Evolutionary conservation across 139 green algal species (phyloP).

Genomic region (Chlamydomonas schloesseri): DNA sequence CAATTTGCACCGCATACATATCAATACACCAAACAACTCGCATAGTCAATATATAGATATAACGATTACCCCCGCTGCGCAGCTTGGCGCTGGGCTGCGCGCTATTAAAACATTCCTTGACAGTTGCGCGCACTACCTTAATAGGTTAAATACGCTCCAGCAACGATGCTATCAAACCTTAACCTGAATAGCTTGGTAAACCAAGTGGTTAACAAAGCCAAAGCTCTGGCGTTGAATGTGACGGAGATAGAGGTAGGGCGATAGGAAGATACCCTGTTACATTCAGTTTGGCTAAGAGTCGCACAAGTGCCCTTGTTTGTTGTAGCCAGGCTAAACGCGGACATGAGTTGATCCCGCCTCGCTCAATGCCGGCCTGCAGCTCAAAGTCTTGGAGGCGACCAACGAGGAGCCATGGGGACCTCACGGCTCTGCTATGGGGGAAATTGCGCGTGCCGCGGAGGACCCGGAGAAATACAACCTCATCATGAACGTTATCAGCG

Average conservation of each 20-base stretch:
- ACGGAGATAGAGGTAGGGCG: slow-evolving; percentile 41
- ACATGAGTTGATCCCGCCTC: not conserved
- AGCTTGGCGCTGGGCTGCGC: too few relatives aligned
- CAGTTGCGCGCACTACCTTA: too few relatives aligned
- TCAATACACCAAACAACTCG: too few relatives aligned
- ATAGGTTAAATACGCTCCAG: too few relatives aligned
- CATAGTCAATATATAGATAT: too few relatives aligned
- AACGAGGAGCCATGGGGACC: slow-evolving; percentile 92
- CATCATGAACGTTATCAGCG: slow-evolving; percentile 84
- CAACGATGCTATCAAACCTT: not conserved
- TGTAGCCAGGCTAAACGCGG: not conserved
- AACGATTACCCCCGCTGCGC: too few relatives aligned
- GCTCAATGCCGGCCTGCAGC: slow-evolving; percentile 27
- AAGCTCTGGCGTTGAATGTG: slow-evolving; percentile 74
- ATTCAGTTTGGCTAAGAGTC: too few relatives aligned
- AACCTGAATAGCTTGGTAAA: not conserved
- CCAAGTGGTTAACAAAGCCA: slow-evolving; percentile 42
- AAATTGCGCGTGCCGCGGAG: slow-evolving; percentile 84
- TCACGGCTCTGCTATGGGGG: slow-evolving; percentile 85
- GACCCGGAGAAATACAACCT: slow-evolving; percentile 83
- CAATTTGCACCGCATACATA: too few relatives aligned
- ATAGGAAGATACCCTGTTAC: not conserved
- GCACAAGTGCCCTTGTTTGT: not conserved
- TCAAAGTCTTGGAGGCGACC: slow-evolving; percentile 86
- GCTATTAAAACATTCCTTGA: too few relatives aligned